Percentiles rank a stretch among this genome's conserved stretches.
Evolutionary conservation across 768 basidiomycete genomes (phyloP).

Genomic region (Cystobasidium tubakii): DNA sequence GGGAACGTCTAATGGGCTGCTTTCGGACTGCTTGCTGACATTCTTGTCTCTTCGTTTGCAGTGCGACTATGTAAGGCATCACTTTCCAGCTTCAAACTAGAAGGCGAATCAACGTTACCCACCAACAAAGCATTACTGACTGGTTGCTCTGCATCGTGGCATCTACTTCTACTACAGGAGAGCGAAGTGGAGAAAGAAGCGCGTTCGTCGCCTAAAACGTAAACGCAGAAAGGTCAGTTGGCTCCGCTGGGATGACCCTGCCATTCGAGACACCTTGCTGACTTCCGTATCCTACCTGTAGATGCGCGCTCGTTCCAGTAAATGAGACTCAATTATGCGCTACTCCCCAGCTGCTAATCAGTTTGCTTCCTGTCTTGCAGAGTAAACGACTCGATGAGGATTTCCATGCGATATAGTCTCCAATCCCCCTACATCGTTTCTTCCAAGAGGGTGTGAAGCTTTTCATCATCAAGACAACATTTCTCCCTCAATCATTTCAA

Average conservation of each 20-base stretch:
- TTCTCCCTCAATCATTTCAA: not conserved
- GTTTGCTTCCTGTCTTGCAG: no score
- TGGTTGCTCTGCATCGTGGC: not conserved
- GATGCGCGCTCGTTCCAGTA: constrained; percentile 38
- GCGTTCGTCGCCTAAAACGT: constrained; percentile 34
- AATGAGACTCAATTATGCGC: not conserved
- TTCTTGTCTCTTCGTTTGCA: not conserved
- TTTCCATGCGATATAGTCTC: not conserved
- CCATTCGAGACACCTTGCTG: not conserved
- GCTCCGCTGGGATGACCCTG: no score
- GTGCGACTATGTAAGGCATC: not conserved
- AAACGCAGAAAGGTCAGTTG: constrained; percentile 33
- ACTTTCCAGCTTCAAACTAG: no score
- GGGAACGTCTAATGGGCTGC: not conserved
- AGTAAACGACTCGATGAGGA: constrained; percentile 20
- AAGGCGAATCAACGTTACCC: no score
- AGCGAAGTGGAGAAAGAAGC: constrained; percentile 36
- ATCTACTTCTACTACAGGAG: constrained; percentile 8
- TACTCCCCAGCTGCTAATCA: not conserved
- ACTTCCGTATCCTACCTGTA: not conserved
- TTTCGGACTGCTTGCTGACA: not conserved
- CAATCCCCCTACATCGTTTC: not conserved
- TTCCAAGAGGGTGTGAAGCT: not conserved
- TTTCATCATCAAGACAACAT: not conserved
- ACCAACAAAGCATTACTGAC: not conserved